Conservation (phyloP, 202 grass and related monocot species). For the Eragrostis tef region DNA sequence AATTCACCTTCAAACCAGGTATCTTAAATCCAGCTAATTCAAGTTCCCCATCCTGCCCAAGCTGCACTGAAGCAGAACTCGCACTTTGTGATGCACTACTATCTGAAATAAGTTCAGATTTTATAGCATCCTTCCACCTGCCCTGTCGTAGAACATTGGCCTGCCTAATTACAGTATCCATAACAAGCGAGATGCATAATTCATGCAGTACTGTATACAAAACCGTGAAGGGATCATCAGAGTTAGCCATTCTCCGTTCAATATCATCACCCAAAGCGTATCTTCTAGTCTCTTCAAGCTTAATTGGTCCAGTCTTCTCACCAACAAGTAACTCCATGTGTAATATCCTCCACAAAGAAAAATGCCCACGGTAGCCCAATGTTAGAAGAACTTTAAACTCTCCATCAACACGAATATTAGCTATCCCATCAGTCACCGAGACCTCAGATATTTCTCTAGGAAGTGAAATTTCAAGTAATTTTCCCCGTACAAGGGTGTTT, state of each 20-base stretch:
- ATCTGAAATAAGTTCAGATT: conserved; percentile 85
- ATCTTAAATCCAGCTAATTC: conserved; percentile 70
- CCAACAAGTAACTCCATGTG: conserved; percentile 94
- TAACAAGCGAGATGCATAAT: conserved; percentile 81
- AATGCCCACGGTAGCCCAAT: conserved; percentile 83
- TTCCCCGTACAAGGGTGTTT: conserved; percentile 72
- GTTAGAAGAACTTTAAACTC: conserved; percentile 91
- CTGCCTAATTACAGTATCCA: conserved; percentile 92
- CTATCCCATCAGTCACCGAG: conserved; percentile 79
- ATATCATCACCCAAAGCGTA: conserved; percentile 91
- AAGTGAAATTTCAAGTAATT: conserved; percentile 79
- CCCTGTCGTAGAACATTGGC: conserved; percentile 76
- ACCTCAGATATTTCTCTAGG: conserved; percentile 81
- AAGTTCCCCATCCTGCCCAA: conserved; percentile 77
- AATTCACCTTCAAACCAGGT: conserved; percentile 88
- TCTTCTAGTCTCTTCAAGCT: conserved; percentile 78
- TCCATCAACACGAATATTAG: conserved; percentile 72
- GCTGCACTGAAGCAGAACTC: conserved; percentile 56
- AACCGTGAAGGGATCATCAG: conserved; percentile 74
- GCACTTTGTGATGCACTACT: conserved; percentile 55
- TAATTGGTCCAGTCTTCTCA: conserved; percentile 80
- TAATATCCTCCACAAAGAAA: conserved; percentile 80
- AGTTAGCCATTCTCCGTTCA: conserved; percentile 84
- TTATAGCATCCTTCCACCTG: conserved; percentile 92
- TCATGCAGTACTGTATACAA: conserved; percentile 94